Conservation (phyloP, 495 filamentous ascomycete species). For the Hamigera avellanea region DNA sequence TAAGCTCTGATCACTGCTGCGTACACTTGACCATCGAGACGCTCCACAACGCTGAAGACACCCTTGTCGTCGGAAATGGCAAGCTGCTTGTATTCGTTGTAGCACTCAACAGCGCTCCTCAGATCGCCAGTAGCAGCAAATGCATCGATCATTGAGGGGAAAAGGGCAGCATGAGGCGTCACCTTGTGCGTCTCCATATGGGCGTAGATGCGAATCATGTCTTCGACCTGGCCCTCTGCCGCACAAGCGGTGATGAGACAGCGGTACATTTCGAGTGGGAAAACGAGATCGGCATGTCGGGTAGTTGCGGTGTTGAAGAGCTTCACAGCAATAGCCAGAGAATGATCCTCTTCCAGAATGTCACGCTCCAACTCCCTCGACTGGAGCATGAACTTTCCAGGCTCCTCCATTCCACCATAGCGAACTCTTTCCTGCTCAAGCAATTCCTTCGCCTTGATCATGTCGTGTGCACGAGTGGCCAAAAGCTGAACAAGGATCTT, state of each 20-base stretch:
- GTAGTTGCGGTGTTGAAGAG: conserved; percentile 65
- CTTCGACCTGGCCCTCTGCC: conserved; percentile 58
- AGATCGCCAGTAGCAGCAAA: conserved; percentile 75
- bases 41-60: conserved; percentile 53
- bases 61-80: conserved; percentile 73
- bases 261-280: conserved; percentile 66
- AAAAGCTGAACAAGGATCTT: conserved; percentile 73
- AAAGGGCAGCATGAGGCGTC: conserved; percentile 64
- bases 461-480: conserved; percentile 64
- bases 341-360: conserved; percentile 75
- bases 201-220: conserved; percentile 80
- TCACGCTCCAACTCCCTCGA: conserved; percentile 75
- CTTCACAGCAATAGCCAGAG: conserved; percentile 69
- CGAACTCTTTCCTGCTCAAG: conserved; percentile 67
- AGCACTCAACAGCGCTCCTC: conserved; percentile 83
- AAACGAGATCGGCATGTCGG: conserved; percentile 37
- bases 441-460: conserved; percentile 51
- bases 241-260: conserved; percentile 78
- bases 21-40: conserved; percentile 76
- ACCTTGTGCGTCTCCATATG: conserved; percentile 76
- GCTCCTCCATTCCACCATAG: conserved; percentile 77
- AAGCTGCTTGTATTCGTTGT: conserved; percentile 81
- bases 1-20: conserved; percentile 82
- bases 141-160: conserved; percentile 83
- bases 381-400: conserved; percentile 78